phyloP scores from a whole-genome alignment of 306 rosid genomes.

The Fagus crenata region DNA sequence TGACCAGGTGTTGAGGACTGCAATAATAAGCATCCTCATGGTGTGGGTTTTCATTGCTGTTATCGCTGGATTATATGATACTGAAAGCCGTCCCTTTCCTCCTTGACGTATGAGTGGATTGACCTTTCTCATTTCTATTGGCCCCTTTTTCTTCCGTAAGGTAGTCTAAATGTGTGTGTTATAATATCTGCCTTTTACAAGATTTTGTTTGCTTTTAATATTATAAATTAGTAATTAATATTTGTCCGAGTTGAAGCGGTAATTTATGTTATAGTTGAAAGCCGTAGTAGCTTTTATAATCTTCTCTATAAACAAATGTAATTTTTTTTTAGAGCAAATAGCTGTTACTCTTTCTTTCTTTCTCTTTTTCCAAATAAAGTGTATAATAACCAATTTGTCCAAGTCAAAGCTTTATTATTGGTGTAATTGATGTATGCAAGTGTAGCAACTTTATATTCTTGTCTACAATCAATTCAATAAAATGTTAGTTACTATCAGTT shows the following conservation, averaged over 20 bases:
- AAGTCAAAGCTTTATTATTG: too few relatives aligned
- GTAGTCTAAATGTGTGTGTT: neutral
- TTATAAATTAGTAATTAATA: neutral
- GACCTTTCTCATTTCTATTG: neutral
- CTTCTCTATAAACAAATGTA: neutral
- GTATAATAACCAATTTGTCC: too few relatives aligned
- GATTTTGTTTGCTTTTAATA: neutral
- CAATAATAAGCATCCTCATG: constrained; percentile 57
- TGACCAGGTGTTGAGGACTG: constrained; percentile 64
- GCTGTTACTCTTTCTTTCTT: too few relatives aligned
- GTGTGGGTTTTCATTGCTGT: constrained; percentile 67
- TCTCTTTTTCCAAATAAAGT: too few relatives aligned
- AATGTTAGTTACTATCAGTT: too few relatives aligned
- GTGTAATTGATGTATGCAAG: too few relatives aligned
- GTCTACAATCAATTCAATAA: too few relatives aligned
- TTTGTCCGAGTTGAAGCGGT: neutral
- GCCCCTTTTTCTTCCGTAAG: neutral
- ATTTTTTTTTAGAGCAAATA: too few relatives aligned
- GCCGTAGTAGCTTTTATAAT: neutral
- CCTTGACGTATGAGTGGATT: constrained; percentile 19
- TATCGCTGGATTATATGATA: constrained; percentile 52
- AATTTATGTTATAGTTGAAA: too few relatives aligned
- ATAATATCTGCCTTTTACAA: neutral
- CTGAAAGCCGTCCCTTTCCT: constrained; percentile 35
- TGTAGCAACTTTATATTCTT: too few relatives aligned